A percentile compares a stretch with the other conserved stretches of the same genome.
Evolutionary conservation across 1,139 yeast species (phyloP).

Genomic region (Taiozyma sp.): DNA sequence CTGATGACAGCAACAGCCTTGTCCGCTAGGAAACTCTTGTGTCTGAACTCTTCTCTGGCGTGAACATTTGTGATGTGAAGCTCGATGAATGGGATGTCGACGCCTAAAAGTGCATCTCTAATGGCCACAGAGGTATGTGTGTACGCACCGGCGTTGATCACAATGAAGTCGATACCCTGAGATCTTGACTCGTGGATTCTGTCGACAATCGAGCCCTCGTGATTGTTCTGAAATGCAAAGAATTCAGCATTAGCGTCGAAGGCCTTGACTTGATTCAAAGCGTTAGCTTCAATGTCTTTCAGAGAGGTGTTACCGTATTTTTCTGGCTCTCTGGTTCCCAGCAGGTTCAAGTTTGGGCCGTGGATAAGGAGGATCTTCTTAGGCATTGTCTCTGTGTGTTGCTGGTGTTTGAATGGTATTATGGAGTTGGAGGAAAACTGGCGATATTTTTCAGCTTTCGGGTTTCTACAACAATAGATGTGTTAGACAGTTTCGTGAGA

Average conservation of each 20-base stretch:
- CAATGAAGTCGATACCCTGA: slow-evolving; percentile 30
- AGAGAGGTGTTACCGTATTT: slow-evolving; percentile 44
- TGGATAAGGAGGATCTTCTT: slow-evolving; percentile 41
- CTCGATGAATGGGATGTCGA: slow-evolving; percentile 45
- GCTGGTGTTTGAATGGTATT: neutral
- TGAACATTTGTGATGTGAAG: slow-evolving; percentile 47
- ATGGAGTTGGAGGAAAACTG: too few species aligned
- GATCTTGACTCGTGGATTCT: slow-evolving; percentile 41
- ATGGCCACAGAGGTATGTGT: slow-evolving; percentile 48
- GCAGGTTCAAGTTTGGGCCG: slow-evolving; percentile 44
- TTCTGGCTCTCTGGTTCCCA: slow-evolving; percentile 47
- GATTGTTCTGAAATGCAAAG: slow-evolving; percentile 35
- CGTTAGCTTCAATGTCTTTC: slow-evolving; percentile 38
- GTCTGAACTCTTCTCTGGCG: slow-evolving; percentile 47
- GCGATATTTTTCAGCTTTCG: neutral
- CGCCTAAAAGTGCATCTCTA: slow-evolving; percentile 44
- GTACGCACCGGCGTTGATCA: slow-evolving; percentile 48
- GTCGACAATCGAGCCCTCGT: slow-evolving; percentile 45
- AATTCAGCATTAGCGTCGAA: slow-evolving; percentile 23
- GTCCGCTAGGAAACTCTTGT: slow-evolving; percentile 43
- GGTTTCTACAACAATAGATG: neutral
- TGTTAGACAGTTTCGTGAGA: neutral
- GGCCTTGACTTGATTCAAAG: slow-evolving; percentile 33
- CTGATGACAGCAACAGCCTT: slow-evolving; percentile 44
- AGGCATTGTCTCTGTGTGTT: slow-evolving; percentile 1